Evolutionary conservation across 768 basidiomycete genomes (phyloP).

Genomic region (Pisolithus marmoratus): DNA sequence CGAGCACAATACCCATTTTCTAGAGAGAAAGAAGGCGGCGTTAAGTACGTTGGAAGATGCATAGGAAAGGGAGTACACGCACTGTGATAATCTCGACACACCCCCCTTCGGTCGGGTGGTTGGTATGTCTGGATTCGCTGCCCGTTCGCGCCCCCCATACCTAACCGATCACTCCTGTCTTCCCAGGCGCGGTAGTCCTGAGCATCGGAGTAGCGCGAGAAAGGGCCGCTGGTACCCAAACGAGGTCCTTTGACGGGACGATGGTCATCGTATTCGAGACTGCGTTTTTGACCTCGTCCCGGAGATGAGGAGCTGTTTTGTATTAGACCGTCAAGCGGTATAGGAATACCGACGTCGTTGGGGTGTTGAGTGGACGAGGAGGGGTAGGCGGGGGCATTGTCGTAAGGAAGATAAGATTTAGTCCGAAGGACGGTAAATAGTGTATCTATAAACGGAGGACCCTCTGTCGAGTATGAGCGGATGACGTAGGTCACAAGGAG

Average conservation of each 20-base stretch:
- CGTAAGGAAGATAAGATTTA: slow-evolving; percentile 80
- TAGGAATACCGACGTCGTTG: slow-evolving; percentile 68
- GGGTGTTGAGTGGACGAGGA: slow-evolving; percentile 31
- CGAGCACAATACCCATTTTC: slow-evolving; percentile 90
- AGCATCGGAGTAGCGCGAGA: slow-evolving; percentile 54
- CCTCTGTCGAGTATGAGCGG: slow-evolving; percentile 42
- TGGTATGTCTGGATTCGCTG: slow-evolving; percentile 57
- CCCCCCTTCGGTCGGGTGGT: slow-evolving; percentile 67
- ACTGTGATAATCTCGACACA: slow-evolving; percentile 94
- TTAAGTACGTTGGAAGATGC: slow-evolving; percentile 3
- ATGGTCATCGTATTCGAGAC: slow-evolving; percentile 54
- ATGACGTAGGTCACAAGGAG: not conserved
- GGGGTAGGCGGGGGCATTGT: slow-evolving; percentile 35
- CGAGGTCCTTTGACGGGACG: slow-evolving; percentile 72
- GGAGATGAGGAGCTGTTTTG: slow-evolving; percentile 41
- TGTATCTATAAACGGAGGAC: slow-evolving; percentile 70
- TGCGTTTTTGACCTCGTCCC: slow-evolving; percentile 61
- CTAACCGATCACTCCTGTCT: slow-evolving; percentile 18
- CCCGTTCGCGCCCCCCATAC: slow-evolving; percentile 29
- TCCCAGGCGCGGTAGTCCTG: slow-evolving; percentile 35
- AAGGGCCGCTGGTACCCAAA: slow-evolving; percentile 57
- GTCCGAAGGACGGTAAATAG: slow-evolving; percentile 82
- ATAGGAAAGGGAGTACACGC: slow-evolving; percentile 28
- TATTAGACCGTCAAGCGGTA: slow-evolving; percentile 65
- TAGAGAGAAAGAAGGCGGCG: slow-evolving; percentile 26